These are phyloP conservation scores for Colletotrichum sp. DNA, from an alignment of 2,329 filamentous ascomycete genomes.

Conservation along the genomic window DNA sequence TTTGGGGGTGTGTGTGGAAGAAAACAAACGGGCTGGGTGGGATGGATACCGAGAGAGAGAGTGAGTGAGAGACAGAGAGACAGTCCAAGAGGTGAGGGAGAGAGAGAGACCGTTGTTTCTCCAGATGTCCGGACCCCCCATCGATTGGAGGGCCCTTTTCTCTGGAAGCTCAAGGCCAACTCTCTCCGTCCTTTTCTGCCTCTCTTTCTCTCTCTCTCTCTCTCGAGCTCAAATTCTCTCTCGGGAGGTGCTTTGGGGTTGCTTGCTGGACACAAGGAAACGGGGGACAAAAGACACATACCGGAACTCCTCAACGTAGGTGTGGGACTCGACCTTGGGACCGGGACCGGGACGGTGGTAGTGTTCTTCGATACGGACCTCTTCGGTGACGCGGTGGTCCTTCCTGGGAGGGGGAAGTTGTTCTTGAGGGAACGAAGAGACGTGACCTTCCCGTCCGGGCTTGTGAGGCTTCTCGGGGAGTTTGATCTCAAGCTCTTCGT, in stretches of 20 bases:
- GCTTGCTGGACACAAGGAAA: not conserved
- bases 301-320: slow-evolving; percentile 58
- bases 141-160: not conserved
- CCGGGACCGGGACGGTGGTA: slow-evolving; percentile 77
- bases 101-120: not conserved
- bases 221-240: not conserved
- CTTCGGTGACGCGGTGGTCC: slow-evolving; percentile 72
- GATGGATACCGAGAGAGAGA: not conserved
- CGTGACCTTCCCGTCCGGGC: slow-evolving; percentile 98
- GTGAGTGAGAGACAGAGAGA: not conserved
- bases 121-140: not conserved
- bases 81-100: not conserved
- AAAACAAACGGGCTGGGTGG: not conserved
- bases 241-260: not conserved
- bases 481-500: slow-evolving; percentile 90
- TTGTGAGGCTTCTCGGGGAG: slow-evolving; percentile 63
- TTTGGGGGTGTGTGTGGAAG: slow-evolving; percentile 6
- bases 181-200: not conserved
- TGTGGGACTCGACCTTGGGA: slow-evolving; percentile 50
- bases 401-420: slow-evolving; percentile 49
- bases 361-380: slow-evolving; percentile 80
- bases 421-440: slow-evolving; percentile 69
- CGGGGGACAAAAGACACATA: slow-evolving; percentile 38
- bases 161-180: not conserved
- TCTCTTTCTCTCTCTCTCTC: not conserved